Percentiles rank a stretch among this genome's conserved stretches.
phyloP scores from a whole-genome alignment of 2,329 filamentous ascomycete genomes.

The Lojkania enalia region DNA sequence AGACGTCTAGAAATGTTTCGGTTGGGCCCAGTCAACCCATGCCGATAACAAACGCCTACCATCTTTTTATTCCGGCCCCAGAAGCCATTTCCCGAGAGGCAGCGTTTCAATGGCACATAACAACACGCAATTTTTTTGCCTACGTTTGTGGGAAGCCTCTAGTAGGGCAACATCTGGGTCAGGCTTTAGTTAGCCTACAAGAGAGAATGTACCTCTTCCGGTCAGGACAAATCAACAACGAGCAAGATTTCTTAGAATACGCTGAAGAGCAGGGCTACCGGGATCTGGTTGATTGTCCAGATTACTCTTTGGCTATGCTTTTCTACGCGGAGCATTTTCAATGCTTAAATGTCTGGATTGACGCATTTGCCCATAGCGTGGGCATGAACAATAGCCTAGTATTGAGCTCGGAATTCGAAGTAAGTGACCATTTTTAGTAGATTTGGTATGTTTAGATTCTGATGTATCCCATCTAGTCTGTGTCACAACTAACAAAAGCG shows the following conservation, averaged over 20 bases:
- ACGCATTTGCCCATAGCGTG: slow-evolving; percentile 76
- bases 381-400: slow-evolving; percentile 71
- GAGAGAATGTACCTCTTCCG: slow-evolving; percentile 67
- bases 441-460: background rate
- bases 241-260: slow-evolving; percentile 65
- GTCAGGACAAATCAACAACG: slow-evolving; percentile 57
- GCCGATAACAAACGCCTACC: slow-evolving; percentile 40
- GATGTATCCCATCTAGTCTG: slow-evolving; percentile 26
- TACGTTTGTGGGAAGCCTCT: slow-evolving; percentile 68
- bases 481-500: slow-evolving; percentile 61
- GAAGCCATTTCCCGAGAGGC: slow-evolving; percentile 56
- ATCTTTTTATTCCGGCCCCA: slow-evolving; percentile 73
- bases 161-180: slow-evolving; percentile 68
- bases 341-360: slow-evolving; percentile 67
- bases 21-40: slow-evolving; percentile 48
- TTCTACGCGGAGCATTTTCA: slow-evolving; percentile 69
- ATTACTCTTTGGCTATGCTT: slow-evolving; percentile 69
- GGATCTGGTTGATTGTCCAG: slow-evolving; percentile 65
- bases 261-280: slow-evolving; percentile 71
- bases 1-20: slow-evolving; percentile 19
- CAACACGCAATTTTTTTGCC: slow-evolving; percentile 75
- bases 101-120: slow-evolving; percentile 65
- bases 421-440: slow-evolving; percentile 43
- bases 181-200: slow-evolving; percentile 65
- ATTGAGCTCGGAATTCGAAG: slow-evolving; percentile 62